Evolutionary conservation across 306 rosid species (phyloP).

Genomic region (Dalbergia oliveri): DNA sequence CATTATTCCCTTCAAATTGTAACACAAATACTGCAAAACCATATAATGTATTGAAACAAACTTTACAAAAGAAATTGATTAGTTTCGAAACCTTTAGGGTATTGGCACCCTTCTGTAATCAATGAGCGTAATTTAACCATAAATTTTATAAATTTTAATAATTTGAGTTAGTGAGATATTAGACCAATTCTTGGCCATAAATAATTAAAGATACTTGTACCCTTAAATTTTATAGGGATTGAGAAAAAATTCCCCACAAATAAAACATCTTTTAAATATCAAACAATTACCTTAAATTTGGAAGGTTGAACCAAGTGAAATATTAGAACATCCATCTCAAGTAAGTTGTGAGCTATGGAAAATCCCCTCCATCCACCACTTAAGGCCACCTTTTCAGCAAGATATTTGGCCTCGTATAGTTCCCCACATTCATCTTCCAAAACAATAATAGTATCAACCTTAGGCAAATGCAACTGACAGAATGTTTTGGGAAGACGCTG

Average conservation of each 20-base stretch:
- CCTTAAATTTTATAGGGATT: no score
- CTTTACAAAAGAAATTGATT: no score
- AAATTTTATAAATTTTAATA: no score
- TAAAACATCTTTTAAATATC: not conserved
- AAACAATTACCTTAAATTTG: conserved; percentile 58
- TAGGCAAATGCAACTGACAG: conserved; percentile 60
- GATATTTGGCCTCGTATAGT: conserved; percentile 48
- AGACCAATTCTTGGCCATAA: no score
- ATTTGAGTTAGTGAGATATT: not conserved
- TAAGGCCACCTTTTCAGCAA: conserved; percentile 51
- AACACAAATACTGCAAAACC: not conserved
- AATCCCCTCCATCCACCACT: conserved; percentile 69
- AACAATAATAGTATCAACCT: conserved; percentile 43
- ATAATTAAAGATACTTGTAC: no score
- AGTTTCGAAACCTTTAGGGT: no score
- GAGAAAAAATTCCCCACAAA: no score
- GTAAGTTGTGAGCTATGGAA: conserved; percentile 52
- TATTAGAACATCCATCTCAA: conserved; percentile 52
- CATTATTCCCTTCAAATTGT: not conserved
- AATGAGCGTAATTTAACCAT: no score
- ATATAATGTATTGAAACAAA: not conserved
- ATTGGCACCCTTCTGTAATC: no score
- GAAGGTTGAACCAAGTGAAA: conserved; percentile 53
- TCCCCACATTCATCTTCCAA: conserved; percentile 63
- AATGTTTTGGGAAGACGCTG: conserved; percentile 61